Conservation (phyloP, 1,284 basidiomycete genomes). For the Leccinum fallax region DNA sequence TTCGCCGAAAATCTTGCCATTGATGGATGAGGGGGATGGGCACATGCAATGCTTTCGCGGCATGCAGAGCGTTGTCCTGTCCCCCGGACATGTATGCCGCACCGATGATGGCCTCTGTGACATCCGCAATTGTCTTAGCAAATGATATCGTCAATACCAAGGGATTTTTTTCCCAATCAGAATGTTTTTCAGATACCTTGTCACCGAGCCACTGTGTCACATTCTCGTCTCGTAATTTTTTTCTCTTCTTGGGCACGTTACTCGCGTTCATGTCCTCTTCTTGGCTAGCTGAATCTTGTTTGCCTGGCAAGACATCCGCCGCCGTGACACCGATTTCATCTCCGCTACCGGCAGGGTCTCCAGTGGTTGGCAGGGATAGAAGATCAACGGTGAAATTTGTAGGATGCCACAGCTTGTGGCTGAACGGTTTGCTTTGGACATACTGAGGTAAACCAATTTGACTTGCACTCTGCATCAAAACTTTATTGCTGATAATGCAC, state of each 20-base stretch:
- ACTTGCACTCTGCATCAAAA: constrained; percentile 58
- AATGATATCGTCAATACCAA: constrained; percentile 14
- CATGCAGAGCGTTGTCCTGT: constrained; percentile 60
- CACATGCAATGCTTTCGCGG: constrained; percentile 62
- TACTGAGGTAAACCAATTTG: constrained; percentile 63
- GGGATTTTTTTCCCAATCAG: constrained; percentile 5
- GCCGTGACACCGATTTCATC: constrained; percentile 24
- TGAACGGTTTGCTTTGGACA: constrained; percentile 72
- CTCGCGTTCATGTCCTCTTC: constrained; percentile 21
- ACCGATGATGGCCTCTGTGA: constrained; percentile 79
- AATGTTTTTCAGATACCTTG: constrained; percentile 51
- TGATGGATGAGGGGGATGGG: constrained; percentile 59
- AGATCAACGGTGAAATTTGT: constrained; percentile 44
- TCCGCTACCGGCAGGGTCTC: constrained; percentile 31
- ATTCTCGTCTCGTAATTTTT: constrained; percentile 49
- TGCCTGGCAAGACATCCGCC: constrained; percentile 11
- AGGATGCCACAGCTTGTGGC: constrained; percentile 65
- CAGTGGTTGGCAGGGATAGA: constrained; percentile 12
- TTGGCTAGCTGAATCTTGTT: constrained; percentile 15
- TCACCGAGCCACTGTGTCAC: constrained; percentile 67
- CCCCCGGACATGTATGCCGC: constrained; percentile 76
- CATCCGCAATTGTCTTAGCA: constrained; percentile 74
- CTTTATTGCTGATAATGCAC: constrained; percentile 72
- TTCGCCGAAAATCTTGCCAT: constrained; percentile 71
- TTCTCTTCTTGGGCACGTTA: constrained; percentile 40